phyloP scores from a whole-genome alignment of 2,329 filamentous ascomycete species.

The Fusarium sp. region DNA sequence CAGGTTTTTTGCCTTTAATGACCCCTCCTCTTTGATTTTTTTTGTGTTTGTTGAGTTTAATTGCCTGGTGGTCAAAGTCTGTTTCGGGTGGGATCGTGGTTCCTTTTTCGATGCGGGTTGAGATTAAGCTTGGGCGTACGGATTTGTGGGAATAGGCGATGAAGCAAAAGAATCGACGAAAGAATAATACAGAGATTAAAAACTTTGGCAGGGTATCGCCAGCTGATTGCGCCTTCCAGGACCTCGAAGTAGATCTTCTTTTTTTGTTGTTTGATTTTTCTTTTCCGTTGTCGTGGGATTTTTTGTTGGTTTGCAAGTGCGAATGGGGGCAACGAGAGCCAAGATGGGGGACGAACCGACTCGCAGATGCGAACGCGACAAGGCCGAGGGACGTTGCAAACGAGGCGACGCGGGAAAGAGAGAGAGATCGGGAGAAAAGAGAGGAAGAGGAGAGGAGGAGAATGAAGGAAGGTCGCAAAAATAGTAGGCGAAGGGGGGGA shows the following conservation, averaged over 20 bases:
- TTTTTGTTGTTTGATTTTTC: conserved; percentile 24
- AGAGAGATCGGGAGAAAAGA: conserved; percentile 44
- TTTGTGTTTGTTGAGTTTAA: conserved; percentile 42
- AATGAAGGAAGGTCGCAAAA: conserved; percentile 44
- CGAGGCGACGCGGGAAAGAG: conserved; percentile 43
- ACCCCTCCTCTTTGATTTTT: conserved; percentile 39
- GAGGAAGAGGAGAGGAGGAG: conserved; percentile 43
- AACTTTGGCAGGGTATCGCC: conserved; percentile 41
- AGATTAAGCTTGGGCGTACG: conserved; percentile 39
- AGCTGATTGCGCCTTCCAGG: conserved; percentile 44
- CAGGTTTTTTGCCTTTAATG: conserved; percentile 20
- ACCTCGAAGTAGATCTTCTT: conserved; percentile 36
- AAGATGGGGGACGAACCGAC: conserved; percentile 18
- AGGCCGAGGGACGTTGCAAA: conserved; percentile 35
- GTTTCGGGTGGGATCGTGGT: conserved; percentile 35
- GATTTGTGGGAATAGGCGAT: conserved; percentile 32
- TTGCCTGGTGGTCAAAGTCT: conserved; percentile 39
- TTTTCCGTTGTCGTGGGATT: conserved; percentile 32
- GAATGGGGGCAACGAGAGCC: conserved; percentile 16
- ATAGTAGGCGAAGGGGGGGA: conserved; percentile 41
- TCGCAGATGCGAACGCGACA: conserved; percentile 38
- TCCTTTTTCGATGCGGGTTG: conserved; percentile 36
- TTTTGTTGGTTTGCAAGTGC: conserved; percentile 23
- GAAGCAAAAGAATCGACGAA: conserved; percentile 44
- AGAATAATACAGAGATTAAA: conserved; percentile 44